Evolutionary conservation across 192 early-diverging fungal genomes (phyloP), one percentile per base, ranked within the genome.

Genomic region (Glomus cerebriforme): DNA sequence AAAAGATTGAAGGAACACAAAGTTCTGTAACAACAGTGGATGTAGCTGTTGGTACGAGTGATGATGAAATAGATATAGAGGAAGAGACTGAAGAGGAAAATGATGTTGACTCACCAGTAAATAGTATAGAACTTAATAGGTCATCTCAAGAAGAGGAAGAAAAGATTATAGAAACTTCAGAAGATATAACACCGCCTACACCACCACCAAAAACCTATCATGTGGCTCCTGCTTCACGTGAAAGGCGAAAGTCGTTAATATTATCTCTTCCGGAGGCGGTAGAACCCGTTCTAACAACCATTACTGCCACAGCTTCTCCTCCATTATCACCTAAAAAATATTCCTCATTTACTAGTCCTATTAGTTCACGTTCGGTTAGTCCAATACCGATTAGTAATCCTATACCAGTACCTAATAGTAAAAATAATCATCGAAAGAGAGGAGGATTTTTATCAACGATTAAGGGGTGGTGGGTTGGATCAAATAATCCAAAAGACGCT

Each of bases 161-260:
- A 31, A 47, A 35, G 17, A 39, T 7, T 47, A 27, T 26, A 15
- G 37, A 49, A 73, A 8, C 27, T 35, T 24, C 34, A 3, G 58
- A 39, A 47, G 24, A 71, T 3, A 71, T 71, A 45, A 19, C 6
- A 49, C 69, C 47, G 24, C 64, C 47, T 34, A 78, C 66, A 27
- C 77, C 77, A 27, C 77, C 77, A 37, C 77, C 66, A 19, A 78
- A 37, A 60, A 78, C 66, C 2, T 78, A 78, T 78, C 77, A 78
- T 35, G 19, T 47, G 1, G 65, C 66, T 31, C 77, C 66, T 19
- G 77, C 65, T 26, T 39, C 77, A 17, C 60, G 77, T 43, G 77
- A 78, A 69, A 67, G 77, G 35, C 37, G 77, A 15, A 78, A 78
- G 17, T 78, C 77, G 12, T 69, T 78, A 7, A 78, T 78, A 19